phyloP scores from a whole-genome alignment of 768 basidiomycete genomes.

The Phylloporus rhodoxanthus region DNA sequence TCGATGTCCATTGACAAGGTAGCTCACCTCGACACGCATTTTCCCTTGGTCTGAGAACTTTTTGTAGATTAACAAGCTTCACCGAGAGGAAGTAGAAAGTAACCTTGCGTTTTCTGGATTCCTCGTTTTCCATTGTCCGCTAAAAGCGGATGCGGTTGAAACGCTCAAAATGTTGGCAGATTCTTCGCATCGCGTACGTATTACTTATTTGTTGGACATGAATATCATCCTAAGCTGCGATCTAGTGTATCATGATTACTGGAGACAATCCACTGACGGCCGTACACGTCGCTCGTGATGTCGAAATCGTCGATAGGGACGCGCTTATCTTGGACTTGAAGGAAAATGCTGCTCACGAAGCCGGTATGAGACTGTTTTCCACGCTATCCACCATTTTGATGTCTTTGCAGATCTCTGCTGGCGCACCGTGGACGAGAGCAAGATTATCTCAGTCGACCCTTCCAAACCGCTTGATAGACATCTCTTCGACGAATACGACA shows the following conservation, averaged over 20 bases:
- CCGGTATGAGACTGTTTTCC: conserved; percentile 42
- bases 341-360: conserved; percentile 68
- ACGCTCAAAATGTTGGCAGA: conserved; percentile 92
- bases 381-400: not conserved
- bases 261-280: conserved; percentile 98
- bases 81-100: conserved; percentile 76
- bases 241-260: conserved; percentile 96
- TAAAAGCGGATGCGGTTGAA: conserved; percentile 89
- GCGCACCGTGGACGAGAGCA: conserved; percentile 90
- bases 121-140: conserved; percentile 96
- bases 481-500: conserved; percentile 84
- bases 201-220: not conserved
- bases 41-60: not conserved
- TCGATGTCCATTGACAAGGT: conserved; percentile 67
- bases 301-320: conserved; percentile 95
- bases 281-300: conserved; percentile 90
- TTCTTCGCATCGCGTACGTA: conserved; percentile 88
- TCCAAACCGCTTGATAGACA: conserved; percentile 67
- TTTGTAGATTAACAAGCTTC: conserved; percentile 78
- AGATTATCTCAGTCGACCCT: conserved; percentile 81
- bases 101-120: conserved; percentile 86
- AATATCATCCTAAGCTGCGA: not conserved
- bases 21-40: not conserved
- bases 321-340: conserved; percentile 86
- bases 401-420: conserved; percentile 68